Evolutionary conservation across 2,329 filamentous ascomycete genomes (phyloP), one percentile per base, ranked within the genome.

Genomic region (Cryphonectria naterciae): DNA sequence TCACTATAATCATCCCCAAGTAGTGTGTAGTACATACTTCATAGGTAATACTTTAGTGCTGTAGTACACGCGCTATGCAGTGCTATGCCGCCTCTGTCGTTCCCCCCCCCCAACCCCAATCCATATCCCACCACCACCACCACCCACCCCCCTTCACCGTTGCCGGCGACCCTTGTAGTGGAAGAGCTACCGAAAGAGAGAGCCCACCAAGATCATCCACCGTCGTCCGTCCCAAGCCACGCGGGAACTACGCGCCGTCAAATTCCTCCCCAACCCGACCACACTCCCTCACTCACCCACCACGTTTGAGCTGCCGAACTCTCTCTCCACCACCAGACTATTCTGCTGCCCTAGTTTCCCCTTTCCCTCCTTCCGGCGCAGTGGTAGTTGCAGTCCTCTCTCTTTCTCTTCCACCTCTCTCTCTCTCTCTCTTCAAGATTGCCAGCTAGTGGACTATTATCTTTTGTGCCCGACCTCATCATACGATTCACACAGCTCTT

Each of bases 201-300:
- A 62, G 60, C 60, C 54, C 54, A 58, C 54, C 54, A 58, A 32
- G 54, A 58, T 35, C 54, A 58, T 64, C 61, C 41, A 19, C 63
- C 25, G 13, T 49, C 63, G 37, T 46, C 39, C 63, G 37, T 46
- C 39, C 37, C 37, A 46, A 64, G 61, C 37, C 61, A 64, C 63
- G 41, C 63, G 63, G 63, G 63, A 49, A 46, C 43, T 65, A 65
- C 63, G 63, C 63, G 63, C 43, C 43, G 63, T 65, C 63, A 65
- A 65, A 65, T 49, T 65, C 63, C 63, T 65, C 43, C 43, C 25
- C 63, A 65, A 22, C 43, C 13, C 63, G 49, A 65, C 22, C 22
- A 11, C 37, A 13, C 39, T 28, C n/a, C 19, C 61, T 49, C 46
- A 8, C 19, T 61, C 58, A 7, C 58, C 58, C 58, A 39, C 43